Base-by-base conservation (phyloP, 345 rosid species). In the Microthlaspi erraticum region DNA sequence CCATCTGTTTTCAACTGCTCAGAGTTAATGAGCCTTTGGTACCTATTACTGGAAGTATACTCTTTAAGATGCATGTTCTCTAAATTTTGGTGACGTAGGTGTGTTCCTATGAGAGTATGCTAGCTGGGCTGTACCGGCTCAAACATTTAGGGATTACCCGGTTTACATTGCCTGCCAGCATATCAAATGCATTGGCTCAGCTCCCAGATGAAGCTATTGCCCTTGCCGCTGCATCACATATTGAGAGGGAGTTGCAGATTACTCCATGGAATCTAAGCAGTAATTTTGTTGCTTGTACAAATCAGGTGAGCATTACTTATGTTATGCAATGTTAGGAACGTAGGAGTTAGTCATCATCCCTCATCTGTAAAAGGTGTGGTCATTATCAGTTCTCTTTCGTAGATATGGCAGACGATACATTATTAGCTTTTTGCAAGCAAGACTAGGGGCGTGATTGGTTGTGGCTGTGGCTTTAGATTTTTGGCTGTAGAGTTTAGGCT, bases 41-140 rank as follows among this genome's bases (percentile, higher is more conserved):
- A 60, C 53, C 31, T 41, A 20, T 29, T 32, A 20, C 69, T n/a
- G 45, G 78, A 39, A 60, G 5, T 68, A 59, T 32, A 31, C 33
- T 39, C 52, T 49, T 34, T 34, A 76, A 53, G 69, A 68, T 48
- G 67, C 66, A 49, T 70, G 57, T 48, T 34, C 59, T 43, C 23
- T 70, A 34, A 64, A 26, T 20, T 70, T 64, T 76, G 39, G 57
- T 74, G 59, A 52, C 67, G 11, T 81, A 94, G 99, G 92, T 94
- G 31, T 94, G 97, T 78, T 85, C 95, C 59, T 88, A 88, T 76
- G 99, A 94, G 82, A 94, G 99, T 76, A 94, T 94, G 97, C 92
- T 67, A 72, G 97, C 99, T 82, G 99, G 93, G 77, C 74, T 89
- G 34, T 91, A 88, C 77, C 89, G 83, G 78, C 93, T 94, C 64